Evolutionary conservation across 2,329 filamentous ascomycete species (phyloP).

Genomic region (Trichoderma afroharzianum): DNA sequence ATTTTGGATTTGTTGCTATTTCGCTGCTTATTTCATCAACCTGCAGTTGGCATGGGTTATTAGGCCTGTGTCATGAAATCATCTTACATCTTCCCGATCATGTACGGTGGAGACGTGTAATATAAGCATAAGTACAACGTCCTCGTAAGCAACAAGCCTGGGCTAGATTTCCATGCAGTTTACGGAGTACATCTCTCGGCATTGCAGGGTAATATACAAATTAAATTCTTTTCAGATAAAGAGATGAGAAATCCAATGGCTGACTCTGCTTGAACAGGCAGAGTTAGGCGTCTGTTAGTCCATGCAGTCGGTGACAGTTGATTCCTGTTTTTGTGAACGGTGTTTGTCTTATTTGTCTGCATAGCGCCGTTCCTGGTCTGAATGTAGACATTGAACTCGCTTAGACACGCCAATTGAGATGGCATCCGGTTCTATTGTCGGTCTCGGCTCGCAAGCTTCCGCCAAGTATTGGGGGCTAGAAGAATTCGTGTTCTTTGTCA

Average conservation of each 20-base stretch:
- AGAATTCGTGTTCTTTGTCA: neutral
- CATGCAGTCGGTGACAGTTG: neutral
- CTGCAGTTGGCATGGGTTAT: neutral
- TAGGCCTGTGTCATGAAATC: neutral
- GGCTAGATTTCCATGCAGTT: neutral
- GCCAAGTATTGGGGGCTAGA: neutral
- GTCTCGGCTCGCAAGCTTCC: neutral
- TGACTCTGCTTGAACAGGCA: neutral
- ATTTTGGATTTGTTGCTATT: neutral
- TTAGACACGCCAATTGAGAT: neutral
- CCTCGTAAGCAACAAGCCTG: neutral
- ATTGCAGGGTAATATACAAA: neutral
- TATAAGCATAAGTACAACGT: neutral
- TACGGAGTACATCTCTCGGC: neutral
- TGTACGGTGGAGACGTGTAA: neutral
- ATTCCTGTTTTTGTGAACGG: neutral
- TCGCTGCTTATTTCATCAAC: neutral
- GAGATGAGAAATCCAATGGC: neutral
- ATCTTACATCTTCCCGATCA: neutral
- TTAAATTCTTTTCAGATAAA: neutral
- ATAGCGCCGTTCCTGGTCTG: neutral
- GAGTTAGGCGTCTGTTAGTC: neutral
- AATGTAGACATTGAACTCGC: neutral
- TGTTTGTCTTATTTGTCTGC: neutral
- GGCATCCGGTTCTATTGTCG: neutral